Evolutionary conservation across 441 rosid genomes (phyloP).

Genomic region (Populus hybrid): DNA sequence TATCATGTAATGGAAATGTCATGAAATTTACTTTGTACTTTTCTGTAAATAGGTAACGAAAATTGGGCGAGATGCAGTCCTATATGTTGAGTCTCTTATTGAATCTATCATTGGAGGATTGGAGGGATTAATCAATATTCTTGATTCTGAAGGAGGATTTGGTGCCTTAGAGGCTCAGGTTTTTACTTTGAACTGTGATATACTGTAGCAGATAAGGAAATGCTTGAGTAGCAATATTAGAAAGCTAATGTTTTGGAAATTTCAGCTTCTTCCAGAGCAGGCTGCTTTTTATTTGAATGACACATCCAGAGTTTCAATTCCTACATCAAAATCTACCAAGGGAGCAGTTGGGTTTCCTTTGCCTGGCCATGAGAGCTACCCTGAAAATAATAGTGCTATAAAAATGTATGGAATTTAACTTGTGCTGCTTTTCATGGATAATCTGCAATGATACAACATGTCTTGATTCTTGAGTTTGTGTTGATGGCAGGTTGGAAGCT

Average conservation of each 20-base stretch:
- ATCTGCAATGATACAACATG: slow-evolving; percentile 7
- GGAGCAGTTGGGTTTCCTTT: slow-evolving; percentile 65
- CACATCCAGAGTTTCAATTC: slow-evolving; percentile 57
- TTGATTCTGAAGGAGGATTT: slow-evolving; percentile 99
- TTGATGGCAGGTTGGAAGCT: slow-evolving; percentile 93
- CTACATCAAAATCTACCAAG: slow-evolving; percentile 81
- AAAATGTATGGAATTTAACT: slow-evolving; percentile 62
- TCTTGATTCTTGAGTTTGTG: slow-evolving; percentile 17
- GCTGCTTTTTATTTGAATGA: slow-evolving; percentile 88
- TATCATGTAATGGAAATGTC: background rate
- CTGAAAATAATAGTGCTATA: slow-evolving; percentile 83
- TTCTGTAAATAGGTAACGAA: slow-evolving; percentile 68
- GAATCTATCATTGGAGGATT: slow-evolving; percentile 99
- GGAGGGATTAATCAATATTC: slow-evolving; percentile 97
- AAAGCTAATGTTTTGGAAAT: slow-evolving; percentile 32
- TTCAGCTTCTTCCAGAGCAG: slow-evolving; percentile 99
- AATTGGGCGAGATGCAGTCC: slow-evolving; percentile 95
- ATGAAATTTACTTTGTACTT: slow-evolving; percentile 18
- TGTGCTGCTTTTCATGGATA: slow-evolving; percentile 11
- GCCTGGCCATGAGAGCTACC: slow-evolving; percentile 98
- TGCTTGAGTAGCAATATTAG: background rate
- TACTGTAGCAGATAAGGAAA: background rate
- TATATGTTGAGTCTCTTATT: slow-evolving; percentile 96
- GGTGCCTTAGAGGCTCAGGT: slow-evolving; percentile 99
- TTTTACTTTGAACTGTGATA: slow-evolving; percentile 19